These are phyloP conservation scores for Periconia digitata DNA, from an alignment of 2,329 filamentous ascomycete species.

Conservation along the genomic window DNA sequence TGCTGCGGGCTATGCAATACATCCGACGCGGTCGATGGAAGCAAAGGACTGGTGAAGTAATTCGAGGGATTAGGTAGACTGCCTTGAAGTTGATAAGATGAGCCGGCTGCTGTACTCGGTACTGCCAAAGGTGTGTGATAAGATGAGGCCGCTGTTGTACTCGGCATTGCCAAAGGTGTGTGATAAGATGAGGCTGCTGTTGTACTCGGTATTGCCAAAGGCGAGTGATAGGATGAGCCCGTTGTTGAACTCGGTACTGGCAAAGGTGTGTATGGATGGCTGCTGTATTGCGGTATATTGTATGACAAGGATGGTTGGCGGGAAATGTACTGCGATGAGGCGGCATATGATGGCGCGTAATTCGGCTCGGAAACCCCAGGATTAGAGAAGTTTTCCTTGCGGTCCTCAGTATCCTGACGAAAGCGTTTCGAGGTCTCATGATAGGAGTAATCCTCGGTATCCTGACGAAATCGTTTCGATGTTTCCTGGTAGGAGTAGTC, in stretches of 20 bases:
- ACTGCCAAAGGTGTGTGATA: too few relatives aligned
- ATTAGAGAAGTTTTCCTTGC: constrained; percentile 2
- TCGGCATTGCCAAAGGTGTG: too few relatives aligned
- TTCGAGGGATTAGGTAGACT: not conserved
- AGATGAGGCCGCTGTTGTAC: not conserved
- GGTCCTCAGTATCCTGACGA: constrained; percentile 9
- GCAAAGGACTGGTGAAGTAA: not conserved
- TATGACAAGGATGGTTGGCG: not conserved
- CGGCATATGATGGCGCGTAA: not conserved
- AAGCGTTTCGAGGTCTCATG: constrained; percentile 7
- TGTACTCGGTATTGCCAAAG: not conserved
- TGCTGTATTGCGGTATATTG: not conserved
- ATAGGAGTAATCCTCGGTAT: constrained; percentile 3
- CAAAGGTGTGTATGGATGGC: not conserved
- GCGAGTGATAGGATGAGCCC: not conserved
- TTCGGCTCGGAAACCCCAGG: not conserved
- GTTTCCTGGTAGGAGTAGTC: not conserved
- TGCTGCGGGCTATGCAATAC: not conserved
- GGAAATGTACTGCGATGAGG: not conserved
- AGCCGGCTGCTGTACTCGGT: not conserved
- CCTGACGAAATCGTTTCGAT: constrained; percentile 9
- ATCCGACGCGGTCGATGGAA: not conserved
- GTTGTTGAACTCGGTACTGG: not conserved
- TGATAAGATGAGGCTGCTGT: not conserved
- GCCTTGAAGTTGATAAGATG: not conserved